Evolutionary conservation across 257 asterid species (phyloP), one percentile per base, ranked within the genome.

Genomic region (Ocimum tenuiflorum): DNA sequence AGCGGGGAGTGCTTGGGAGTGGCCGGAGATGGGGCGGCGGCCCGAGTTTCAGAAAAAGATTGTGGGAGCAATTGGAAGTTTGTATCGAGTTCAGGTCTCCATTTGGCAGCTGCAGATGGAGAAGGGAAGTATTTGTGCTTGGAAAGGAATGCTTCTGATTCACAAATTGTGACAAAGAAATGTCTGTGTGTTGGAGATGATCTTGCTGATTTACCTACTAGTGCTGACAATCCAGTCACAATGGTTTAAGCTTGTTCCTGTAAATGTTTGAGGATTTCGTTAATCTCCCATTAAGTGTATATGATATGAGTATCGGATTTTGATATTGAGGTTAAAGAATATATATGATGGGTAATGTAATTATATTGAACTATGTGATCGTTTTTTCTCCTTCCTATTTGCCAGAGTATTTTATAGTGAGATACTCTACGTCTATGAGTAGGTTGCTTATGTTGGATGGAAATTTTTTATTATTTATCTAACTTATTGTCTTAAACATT

Each of bases 241-340:
- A 49, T 89, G 95, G 96, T 85, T 87, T 56, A 85, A 80, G 61
- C 51, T 86, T 68, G 81, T 89, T 15, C 78, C 89, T 2, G n/a
- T n/a, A n/a, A n/a, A n/a, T n/a, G n/a, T n/a, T n/a, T n/a, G n/a
- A n/a, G n/a, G n/a, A n/a, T n/a, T n/a, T n/a, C n/a, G n/a, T n/a
- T n/a, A n/a, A n/a, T n/a, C n/a, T n/a, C n/a, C n/a, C n/a, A n/a
- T n/a, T n/a, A n/a, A n/a, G n/a, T n/a, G n/a, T n/a, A n/a, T n/a
- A n/a, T n/a, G n/a, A n/a, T n/a, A n/a, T n/a, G n/a, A n/a, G n/a
- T n/a, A n/a, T n/a, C n/a, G n/a, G n/a, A n/a, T n/a, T n/a, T n/a
- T n/a, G n/a, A n/a, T n/a, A n/a, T n/a, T n/a, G n/a, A n/a, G n/a
- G n/a, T n/a, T n/a, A n/a, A n/a, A n/a, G n/a, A n/a, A n/a, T n/a